phyloP scores from a whole-genome alignment of 495 filamentous ascomycete species.

The Cladorrhinum samala region DNA sequence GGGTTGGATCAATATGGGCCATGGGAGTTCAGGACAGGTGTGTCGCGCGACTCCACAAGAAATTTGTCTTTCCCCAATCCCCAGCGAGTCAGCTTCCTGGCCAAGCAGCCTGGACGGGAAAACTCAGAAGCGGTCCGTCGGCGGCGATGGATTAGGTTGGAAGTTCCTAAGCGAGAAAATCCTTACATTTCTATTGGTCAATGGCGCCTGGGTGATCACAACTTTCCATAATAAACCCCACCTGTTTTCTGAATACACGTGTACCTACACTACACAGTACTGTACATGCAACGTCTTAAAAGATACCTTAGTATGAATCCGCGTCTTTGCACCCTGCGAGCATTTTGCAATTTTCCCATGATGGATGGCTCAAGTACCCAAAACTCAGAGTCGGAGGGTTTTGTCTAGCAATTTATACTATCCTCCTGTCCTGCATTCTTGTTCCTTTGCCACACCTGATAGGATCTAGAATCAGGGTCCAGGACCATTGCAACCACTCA shows the following conservation, averaged over 20 bases:
- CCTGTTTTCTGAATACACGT: too few relatives aligned
- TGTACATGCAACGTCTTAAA: too few relatives aligned
- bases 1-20: neutral
- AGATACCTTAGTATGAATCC: too few relatives aligned
- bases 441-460: neutral
- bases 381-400: too few relatives aligned
- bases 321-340: too few relatives aligned
- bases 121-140: conserved; percentile 3
- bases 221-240: neutral
- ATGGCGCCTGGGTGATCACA: conserved; percentile 1
- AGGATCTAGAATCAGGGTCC: too few relatives aligned
- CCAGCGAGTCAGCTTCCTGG: neutral
- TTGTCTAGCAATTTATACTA: too few relatives aligned
- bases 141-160: neutral
- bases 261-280: too few relatives aligned
- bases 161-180: neutral
- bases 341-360: too few relatives aligned
- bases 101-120: conserved; percentile 8
- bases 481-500: neutral
- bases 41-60: conserved; percentile 12
- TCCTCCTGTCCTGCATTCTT: neutral
- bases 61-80: conserved; percentile 16
- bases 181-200: conserved; percentile 8
- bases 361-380: too few relatives aligned
- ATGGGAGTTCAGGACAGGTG: conserved; percentile 7